Conservation (phyloP, 2,329 filamentous ascomycete species). For the Aspergillus novoparasiticus region DNA sequence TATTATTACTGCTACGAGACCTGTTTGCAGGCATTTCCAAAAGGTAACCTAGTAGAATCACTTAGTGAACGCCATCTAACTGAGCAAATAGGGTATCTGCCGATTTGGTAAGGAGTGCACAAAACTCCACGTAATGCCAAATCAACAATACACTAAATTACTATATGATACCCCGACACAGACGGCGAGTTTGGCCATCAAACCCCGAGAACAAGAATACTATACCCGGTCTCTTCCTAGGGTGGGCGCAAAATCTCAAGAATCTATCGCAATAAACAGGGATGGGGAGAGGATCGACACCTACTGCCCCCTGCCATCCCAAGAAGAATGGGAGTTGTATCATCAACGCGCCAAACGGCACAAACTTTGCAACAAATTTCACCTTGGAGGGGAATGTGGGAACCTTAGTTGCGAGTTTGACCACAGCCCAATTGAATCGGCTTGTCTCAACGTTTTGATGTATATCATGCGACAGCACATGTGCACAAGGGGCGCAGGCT, state of each 20-base stretch:
- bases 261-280: slow-evolving; percentile 51
- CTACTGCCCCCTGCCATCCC: slow-evolving; percentile 39
- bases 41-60: slow-evolving; percentile 25
- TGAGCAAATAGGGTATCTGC: slow-evolving; percentile 32
- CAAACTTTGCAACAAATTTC: slow-evolving; percentile 55
- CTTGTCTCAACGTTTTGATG: slow-evolving; percentile 45
- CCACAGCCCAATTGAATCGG: slow-evolving; percentile 46
- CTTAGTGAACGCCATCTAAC: slow-evolving; percentile 4
- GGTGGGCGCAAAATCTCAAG: slow-evolving; percentile 20
- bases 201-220: slow-evolving; percentile 23
- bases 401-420: slow-evolving; percentile 47
- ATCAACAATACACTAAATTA: slow-evolving; percentile 26
- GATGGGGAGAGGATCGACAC: slow-evolving; percentile 51
- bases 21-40: slow-evolving; percentile 36
- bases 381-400: slow-evolving; percentile 47
- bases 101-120: slow-evolving; percentile 34
- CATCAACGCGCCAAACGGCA: slow-evolving; percentile 37
- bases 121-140: slow-evolving; percentile 34
- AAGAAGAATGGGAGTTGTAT: slow-evolving; percentile 44
- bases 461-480: slow-evolving; percentile 49
- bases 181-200: slow-evolving; percentile 15
- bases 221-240: slow-evolving; percentile 24
- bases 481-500: slow-evolving; percentile 45
- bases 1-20: slow-evolving; percentile 14
- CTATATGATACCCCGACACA: slow-evolving; percentile 20